phyloP scores from a whole-genome alignment of 2,329 filamentous ascomycete species.

The Truncatella angustata region DNA sequence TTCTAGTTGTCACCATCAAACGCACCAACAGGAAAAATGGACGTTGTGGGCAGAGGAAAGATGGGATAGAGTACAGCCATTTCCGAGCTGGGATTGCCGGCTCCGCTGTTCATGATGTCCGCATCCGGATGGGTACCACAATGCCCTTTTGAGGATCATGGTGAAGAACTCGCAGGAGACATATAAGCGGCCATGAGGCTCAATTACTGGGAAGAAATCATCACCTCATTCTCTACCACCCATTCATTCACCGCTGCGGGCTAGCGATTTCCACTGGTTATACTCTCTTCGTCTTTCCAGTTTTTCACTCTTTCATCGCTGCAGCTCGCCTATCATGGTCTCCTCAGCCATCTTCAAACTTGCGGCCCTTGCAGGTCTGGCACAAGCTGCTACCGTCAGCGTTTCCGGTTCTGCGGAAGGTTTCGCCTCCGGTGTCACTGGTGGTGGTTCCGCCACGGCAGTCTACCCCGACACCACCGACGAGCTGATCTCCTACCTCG shows the following conservation, averaged over 20 bases:
- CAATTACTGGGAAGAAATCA: not conserved
- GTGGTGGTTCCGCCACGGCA: constrained; percentile 53
- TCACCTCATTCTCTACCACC: not conserved
- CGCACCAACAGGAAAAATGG: not conserved
- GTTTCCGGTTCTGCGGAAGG: constrained; percentile 38
- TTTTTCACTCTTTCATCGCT: not conserved
- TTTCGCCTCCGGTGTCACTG: constrained; percentile 53
- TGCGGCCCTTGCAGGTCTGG: constrained; percentile 2
- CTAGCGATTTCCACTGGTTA: not conserved
- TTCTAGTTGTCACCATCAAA: not conserved
- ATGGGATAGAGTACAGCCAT: not conserved
- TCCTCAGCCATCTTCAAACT: not conserved
- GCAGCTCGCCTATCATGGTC: not conserved
- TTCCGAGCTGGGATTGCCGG: not conserved
- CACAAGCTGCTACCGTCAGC: constrained; percentile 19
- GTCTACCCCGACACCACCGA: constrained; percentile 52
- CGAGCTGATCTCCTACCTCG: constrained; percentile 59
- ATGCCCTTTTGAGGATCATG: not conserved
- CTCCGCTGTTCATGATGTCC: not conserved
- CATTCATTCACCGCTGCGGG: constrained; percentile 1
- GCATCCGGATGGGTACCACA: not conserved
- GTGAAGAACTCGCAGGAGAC: not conserved
- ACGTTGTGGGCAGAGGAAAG: not conserved
- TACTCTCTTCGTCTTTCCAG: not conserved
- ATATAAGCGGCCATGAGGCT: not conserved